These are phyloP conservation scores for Rosa rugosa DNA, from an alignment of 306 rosid species.

Conservation along the genomic window DNA sequence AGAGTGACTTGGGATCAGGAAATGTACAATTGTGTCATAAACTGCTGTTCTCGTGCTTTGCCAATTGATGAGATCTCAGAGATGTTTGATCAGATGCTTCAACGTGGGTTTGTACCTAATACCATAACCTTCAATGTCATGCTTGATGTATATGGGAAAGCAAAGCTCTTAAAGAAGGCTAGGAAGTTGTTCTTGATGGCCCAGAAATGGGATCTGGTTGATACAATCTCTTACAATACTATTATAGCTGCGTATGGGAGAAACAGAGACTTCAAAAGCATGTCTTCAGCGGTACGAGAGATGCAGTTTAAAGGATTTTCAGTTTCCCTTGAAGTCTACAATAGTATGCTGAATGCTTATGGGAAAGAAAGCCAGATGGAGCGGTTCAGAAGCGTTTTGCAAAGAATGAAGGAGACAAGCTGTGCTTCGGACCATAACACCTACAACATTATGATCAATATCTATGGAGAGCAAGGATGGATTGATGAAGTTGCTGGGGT, in stretches of 20 bases:
- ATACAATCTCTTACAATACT: constrained; percentile 81
- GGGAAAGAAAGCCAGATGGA: constrained; percentile 85
- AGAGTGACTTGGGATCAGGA: constrained; percentile 74
- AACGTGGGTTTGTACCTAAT: constrained; percentile 61
- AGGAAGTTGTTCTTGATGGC: constrained; percentile 66
- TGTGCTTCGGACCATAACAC: constrained; percentile 70
- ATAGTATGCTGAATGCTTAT: constrained; percentile 85
- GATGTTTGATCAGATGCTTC: constrained; percentile 80
- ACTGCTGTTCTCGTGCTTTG: constrained; percentile 82
- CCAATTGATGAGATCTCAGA: constrained; percentile 84
- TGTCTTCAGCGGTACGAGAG: constrained; percentile 55
- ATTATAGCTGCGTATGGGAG: constrained; percentile 75
- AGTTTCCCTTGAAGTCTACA: constrained; percentile 88
- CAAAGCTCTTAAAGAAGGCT: constrained; percentile 79
- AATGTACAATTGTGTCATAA: constrained; percentile 69
- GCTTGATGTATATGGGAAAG: constrained; percentile 78
- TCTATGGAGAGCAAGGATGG: constrained; percentile 93
- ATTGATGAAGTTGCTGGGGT: constrained; percentile 65
- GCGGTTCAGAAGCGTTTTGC: constrained; percentile 56
- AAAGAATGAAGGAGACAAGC: constrained; percentile 65
- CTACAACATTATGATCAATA: constrained; percentile 82
- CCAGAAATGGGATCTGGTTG: constrained; percentile 69
- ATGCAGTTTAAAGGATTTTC: constrained; percentile 87
- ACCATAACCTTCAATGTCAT: constrained; percentile 70
- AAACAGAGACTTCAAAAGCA: constrained; percentile 63